These are phyloP conservation scores for Pythium angustatum DNA, from an alignment of 352 stramenopile genomes.

Conservation along the genomic window DNA sequence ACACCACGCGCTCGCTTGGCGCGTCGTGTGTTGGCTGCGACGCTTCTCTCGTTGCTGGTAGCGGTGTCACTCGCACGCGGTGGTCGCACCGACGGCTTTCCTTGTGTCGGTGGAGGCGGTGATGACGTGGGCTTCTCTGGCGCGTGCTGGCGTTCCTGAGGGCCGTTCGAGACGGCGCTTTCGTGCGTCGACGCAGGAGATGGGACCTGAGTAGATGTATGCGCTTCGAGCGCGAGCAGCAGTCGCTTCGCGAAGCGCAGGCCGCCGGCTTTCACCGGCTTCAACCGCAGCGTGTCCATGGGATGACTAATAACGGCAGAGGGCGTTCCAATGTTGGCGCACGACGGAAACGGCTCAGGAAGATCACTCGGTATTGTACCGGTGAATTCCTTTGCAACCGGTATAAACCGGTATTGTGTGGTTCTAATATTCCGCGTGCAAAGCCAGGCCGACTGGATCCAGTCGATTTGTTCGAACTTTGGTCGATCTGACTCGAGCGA, in stretches of 20 bases:
- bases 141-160: not conserved
- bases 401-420: too few relatives aligned
- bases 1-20: not conserved
- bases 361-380: too few relatives aligned
- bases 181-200: not conserved
- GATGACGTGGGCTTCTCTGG: not conserved
- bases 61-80: too few relatives aligned
- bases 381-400: too few relatives aligned
- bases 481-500: too few relatives aligned
- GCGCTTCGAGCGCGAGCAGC: not conserved
- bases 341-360: not conserved
- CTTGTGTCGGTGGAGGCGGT: not conserved
- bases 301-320: too few relatives aligned
- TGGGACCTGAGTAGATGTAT: not conserved
- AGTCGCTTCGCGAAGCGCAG: constrained; percentile 2
- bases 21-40: too few relatives aligned
- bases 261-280: not conserved
- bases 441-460: too few relatives aligned
- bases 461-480: too few relatives aligned
- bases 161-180: not conserved
- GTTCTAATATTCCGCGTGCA: too few relatives aligned
- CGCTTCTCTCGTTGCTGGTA: too few relatives aligned
- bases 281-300: not conserved
- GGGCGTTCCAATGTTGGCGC: too few relatives aligned
- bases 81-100: not conserved